Evolutionary conservation across 179 eudicot species (phyloP).

Genomic region (Monotropa hypopitys): DNA sequence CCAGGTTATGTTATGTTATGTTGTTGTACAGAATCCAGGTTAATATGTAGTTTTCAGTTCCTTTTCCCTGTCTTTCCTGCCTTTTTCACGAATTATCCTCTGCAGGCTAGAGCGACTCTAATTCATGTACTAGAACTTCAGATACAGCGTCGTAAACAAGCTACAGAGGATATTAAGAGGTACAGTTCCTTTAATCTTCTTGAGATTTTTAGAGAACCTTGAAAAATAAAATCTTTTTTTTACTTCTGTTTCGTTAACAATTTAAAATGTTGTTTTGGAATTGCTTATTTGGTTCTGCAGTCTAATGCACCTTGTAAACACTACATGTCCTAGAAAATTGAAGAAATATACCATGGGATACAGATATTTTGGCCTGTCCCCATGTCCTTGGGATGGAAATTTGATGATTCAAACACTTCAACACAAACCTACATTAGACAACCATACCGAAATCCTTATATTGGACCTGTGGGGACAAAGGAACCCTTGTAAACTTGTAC

Average conservation of each 20-base stretch:
- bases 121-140: conserved; percentile 83
- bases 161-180: conserved; percentile 90
- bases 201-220: not conserved
- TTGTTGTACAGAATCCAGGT: not conserved
- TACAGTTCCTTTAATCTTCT: conserved; percentile 8
- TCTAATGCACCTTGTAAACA: not conserved
- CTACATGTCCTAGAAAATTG: not conserved
- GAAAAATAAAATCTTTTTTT: not conserved
- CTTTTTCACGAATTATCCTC: not conserved
- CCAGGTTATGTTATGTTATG: too few species aligned
- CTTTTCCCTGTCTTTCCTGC: not conserved
- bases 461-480: not conserved
- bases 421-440: not conserved
- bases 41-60: not conserved
- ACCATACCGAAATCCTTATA: not conserved
- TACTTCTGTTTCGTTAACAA: not conserved
- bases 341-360: not conserved
- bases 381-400: not conserved
- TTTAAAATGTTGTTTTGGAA: not conserved
- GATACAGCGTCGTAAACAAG: conserved; percentile 78
- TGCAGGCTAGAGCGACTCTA: conserved; percentile 83
- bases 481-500: too few species aligned
- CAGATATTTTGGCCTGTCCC: not conserved
- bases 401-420: not conserved
- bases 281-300: not conserved